phyloP scores from a whole-genome alignment of 106 monocot genomes.

The Dioscorea alata region DNA sequence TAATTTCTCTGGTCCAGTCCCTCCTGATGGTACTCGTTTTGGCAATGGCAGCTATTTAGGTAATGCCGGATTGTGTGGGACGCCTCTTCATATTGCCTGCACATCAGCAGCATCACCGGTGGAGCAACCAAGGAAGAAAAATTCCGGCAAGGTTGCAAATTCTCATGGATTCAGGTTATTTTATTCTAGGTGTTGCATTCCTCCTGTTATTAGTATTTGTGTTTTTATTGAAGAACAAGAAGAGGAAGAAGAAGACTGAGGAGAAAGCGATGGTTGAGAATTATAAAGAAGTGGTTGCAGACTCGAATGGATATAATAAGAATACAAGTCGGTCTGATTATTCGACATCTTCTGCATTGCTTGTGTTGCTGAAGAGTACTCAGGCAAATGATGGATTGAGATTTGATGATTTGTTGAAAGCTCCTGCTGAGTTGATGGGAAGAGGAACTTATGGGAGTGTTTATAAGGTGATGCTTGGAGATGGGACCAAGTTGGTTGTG shows the following conservation, averaged over 20 bases:
- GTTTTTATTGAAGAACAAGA: slow-evolving; percentile 5
- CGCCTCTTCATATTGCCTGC: slow-evolving; percentile 9
- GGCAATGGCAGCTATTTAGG: slow-evolving; percentile 1
- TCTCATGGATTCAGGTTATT: slow-evolving; percentile 26
- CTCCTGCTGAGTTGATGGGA: slow-evolving; percentile 52
- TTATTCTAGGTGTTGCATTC: slow-evolving; percentile 18
- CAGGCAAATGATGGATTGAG: slow-evolving; percentile 8
- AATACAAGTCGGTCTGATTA: slow-evolving; percentile 14
- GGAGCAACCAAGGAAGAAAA: slow-evolving; percentile 1
- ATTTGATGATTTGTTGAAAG: slow-evolving; percentile 44
- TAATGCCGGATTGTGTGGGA: slow-evolving; percentile 33
- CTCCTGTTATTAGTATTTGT: slow-evolving; percentile 12
- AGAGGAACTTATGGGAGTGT: slow-evolving; percentile 36
- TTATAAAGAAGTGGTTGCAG: neutral
- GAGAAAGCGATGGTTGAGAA: neutral
- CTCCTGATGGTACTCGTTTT: slow-evolving; percentile 12
- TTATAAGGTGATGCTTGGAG: slow-evolving; percentile 37
- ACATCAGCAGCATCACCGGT: neutral
- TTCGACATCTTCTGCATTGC: slow-evolving; percentile 16
- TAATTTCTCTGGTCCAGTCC: slow-evolving; percentile 2
- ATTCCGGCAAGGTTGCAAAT: neutral
- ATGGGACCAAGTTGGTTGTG: slow-evolving; percentile 25
- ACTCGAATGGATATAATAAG: neutral
- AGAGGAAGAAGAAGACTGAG: neutral
- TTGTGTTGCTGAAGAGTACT: slow-evolving; percentile 17